These are phyloP conservation scores for Naganishia friedmannii DNA, from an alignment of 768 basidiomycete genomes.

Conservation along the genomic window DNA sequence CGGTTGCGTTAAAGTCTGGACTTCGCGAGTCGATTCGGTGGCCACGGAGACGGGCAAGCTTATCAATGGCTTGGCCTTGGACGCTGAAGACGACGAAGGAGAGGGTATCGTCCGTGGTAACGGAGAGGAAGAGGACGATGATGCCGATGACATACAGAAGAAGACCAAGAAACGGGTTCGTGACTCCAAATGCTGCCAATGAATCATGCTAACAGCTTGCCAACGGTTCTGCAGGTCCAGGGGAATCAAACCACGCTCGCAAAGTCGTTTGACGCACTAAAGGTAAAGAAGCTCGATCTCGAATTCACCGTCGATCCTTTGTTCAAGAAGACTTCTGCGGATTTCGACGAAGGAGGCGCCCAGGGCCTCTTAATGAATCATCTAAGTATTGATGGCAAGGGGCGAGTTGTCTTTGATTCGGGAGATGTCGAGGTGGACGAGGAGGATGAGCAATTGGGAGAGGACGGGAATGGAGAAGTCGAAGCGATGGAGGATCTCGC, in stretches of 20 bases:
- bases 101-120: conserved; percentile 60
- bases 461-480: conserved; percentile 60
- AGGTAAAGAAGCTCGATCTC: conserved; percentile 87
- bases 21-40: conserved; percentile 91
- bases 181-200: conserved; percentile 47
- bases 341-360: conserved; percentile 98
- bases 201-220: background rate
- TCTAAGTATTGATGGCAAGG: conserved; percentile 73
- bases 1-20: conserved; percentile 99
- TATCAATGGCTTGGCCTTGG: conserved; percentile 73
- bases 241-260: conserved; percentile 79
- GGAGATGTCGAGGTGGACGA: conserved; percentile 69
- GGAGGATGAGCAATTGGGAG: conserved; percentile 59
- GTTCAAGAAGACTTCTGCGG: conserved; percentile 95
- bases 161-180: conserved; percentile 23
- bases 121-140: conserved; percentile 55
- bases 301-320: conserved; percentile 95
- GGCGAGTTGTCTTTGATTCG: conserved; percentile 93
- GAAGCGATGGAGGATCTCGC: conserved; percentile 57
- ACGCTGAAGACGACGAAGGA: conserved; percentile 63
- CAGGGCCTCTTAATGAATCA: conserved; percentile 97
- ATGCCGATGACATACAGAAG: conserved; percentile 54
- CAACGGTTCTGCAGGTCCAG: conserved; percentile 52
- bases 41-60: conserved; percentile 95
- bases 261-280: conserved; percentile 73